Conservation (phyloP, 1,284 basidiomycete genomes). For the Irpex sp. region DNA sequence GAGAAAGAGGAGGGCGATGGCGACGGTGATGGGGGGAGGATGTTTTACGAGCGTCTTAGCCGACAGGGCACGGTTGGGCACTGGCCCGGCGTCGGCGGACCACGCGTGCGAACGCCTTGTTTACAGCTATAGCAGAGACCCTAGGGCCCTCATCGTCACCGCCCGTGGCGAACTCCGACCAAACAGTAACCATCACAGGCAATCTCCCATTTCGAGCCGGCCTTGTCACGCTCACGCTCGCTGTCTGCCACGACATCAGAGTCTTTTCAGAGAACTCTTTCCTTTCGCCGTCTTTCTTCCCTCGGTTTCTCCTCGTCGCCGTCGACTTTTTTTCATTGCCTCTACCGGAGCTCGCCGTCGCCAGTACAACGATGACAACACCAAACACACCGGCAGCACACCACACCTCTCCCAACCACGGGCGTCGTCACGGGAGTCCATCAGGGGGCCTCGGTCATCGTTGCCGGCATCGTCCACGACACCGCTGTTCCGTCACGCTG, state of each 20-base stretch:
- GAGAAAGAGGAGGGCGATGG: conserved; percentile 25
- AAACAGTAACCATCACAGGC: conserved; percentile 13
- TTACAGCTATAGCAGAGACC: not conserved
- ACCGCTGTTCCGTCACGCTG: conserved; percentile 10
- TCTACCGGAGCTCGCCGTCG: not conserved
- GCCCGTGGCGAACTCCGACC: conserved; percentile 31
- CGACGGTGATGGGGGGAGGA: conserved; percentile 41
- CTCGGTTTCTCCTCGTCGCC: conserved; percentile 5
- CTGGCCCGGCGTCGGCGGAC: conserved; percentile 23
- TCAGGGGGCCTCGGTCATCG: conserved; percentile 13
- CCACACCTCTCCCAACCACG: not conserved
- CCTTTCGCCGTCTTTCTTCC: conserved; percentile 12
- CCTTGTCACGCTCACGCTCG: conserved; percentile 12
- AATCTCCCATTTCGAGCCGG: conserved; percentile 11
- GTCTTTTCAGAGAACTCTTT: too few relatives aligned
- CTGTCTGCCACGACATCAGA: not conserved
- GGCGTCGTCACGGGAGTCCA: not conserved
- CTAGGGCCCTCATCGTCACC: conserved; percentile 23
- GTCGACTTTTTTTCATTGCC: too few relatives aligned
- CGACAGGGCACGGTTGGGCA: conserved; percentile 31
- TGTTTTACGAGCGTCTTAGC: conserved; percentile 33
- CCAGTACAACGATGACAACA: not conserved
- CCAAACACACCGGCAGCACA: not conserved
- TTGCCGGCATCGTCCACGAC: conserved; percentile 16
- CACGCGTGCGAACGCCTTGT: conserved; percentile 5